phyloP scores from a whole-genome alignment of 2,329 filamentous ascomycete species.

The Colletotrichum theobromicola region DNA sequence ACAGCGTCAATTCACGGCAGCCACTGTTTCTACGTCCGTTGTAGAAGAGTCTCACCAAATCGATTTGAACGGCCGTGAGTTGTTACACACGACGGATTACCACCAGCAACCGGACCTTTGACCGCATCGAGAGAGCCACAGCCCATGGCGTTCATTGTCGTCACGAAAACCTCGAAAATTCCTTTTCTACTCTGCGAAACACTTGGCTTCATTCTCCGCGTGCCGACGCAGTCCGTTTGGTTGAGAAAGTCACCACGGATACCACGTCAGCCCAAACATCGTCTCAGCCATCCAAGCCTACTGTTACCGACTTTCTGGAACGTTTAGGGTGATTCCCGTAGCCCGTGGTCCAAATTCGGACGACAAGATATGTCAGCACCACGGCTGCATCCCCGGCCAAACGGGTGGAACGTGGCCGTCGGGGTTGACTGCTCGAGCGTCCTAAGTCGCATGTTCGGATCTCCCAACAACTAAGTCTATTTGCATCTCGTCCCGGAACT shows the following conservation, averaged over 20 bases:
- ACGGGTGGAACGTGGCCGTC: conserved; percentile 6
- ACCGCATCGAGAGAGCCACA: not conserved
- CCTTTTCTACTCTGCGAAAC: not conserved
- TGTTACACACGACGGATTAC: not conserved
- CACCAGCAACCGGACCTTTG: not conserved
- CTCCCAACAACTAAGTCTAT: not conserved
- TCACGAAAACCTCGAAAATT: not conserved
- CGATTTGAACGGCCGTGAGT: not conserved
- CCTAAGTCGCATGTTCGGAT: not conserved
- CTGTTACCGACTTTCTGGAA: conserved; percentile 1
- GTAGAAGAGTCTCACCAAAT: not conserved
- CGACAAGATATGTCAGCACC: conserved; percentile 3
- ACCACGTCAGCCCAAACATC: not conserved
- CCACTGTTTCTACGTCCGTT: not conserved
- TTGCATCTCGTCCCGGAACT: conserved; percentile 3
- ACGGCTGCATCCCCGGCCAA: not conserved
- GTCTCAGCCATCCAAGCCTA: not conserved
- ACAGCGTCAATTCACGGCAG: not conserved
- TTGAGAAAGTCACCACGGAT: not conserved
- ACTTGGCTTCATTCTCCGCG: not conserved
- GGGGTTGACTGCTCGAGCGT: not conserved
- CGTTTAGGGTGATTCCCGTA: not conserved
- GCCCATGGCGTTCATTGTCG: not conserved
- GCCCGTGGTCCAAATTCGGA: not conserved
- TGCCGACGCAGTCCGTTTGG: not conserved